phyloP scores from a whole-genome alignment of 495 filamentous ascomycete genomes.

The Aspergillus indologenus region DNA sequence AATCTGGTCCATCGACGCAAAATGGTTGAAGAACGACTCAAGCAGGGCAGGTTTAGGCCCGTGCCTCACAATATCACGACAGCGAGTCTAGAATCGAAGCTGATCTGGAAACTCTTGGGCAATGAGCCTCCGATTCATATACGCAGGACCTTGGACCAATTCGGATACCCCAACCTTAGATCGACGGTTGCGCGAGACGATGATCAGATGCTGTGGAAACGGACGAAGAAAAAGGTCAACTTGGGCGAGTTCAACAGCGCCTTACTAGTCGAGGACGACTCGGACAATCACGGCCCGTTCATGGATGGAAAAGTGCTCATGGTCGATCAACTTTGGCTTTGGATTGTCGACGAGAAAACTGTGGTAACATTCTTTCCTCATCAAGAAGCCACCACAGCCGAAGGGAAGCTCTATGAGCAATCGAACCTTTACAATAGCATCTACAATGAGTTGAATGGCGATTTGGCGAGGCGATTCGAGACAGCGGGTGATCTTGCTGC shows the following conservation, averaged over 20 bases:
- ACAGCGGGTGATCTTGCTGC: constrained; percentile 62
- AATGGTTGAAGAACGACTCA: constrained; percentile 51
- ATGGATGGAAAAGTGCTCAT: constrained; percentile 61
- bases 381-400: constrained; percentile 40
- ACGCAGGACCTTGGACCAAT: constrained; percentile 64
- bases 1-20: constrained; percentile 58
- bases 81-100: constrained; percentile 53
- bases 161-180: constrained; percentile 59
- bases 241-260: constrained; percentile 23
- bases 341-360: constrained; percentile 60
- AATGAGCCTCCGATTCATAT: constrained; percentile 62
- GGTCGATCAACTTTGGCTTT: constrained; percentile 70
- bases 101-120: constrained; percentile 65
- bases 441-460: constrained; percentile 67
- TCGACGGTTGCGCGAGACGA: constrained; percentile 62
- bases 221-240: constrained; percentile 49
- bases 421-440: constrained; percentile 63
- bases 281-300: constrained; percentile 26
- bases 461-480: constrained; percentile 61
- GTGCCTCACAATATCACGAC: constrained; percentile 52
- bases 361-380: constrained; percentile 58
- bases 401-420: constrained; percentile 57
- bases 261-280: constrained; percentile 21
- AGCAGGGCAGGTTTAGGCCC: constrained; percentile 56
- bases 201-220: constrained; percentile 70